Conservation (phyloP, 106 monocot species). For the Iris macrosiphon region DNA sequence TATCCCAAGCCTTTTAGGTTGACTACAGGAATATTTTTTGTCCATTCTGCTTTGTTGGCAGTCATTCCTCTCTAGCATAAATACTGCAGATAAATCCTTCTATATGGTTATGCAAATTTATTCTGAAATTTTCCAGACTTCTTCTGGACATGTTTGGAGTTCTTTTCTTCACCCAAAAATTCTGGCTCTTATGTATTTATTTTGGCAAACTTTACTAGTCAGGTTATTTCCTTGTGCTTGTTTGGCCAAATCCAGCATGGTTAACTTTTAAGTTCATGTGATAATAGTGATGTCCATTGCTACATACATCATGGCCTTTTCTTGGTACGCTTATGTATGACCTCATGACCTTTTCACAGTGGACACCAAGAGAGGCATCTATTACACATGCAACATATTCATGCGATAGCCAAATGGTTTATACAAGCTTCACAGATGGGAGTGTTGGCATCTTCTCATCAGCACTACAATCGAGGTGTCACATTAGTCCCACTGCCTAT, state of each 20-base stretch:
- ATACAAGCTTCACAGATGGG: constrained; percentile 18
- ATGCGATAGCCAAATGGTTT: constrained; percentile 26
- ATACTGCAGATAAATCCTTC: too few species aligned
- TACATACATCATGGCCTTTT: background rate
- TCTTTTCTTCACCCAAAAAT: too few species aligned
- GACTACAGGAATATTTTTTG: too few species aligned
- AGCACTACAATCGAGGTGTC: constrained; percentile 17
- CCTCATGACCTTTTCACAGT: constrained; percentile 7
- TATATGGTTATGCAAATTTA: too few species aligned
- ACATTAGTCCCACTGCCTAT: constrained; percentile 17
- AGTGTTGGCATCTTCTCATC: constrained; percentile 19
- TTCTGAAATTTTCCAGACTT: too few species aligned
- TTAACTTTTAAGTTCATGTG: background rate
- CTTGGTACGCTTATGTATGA: background rate
- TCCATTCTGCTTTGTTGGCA: too few species aligned
- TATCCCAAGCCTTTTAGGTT: too few species aligned
- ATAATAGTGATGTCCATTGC: background rate
- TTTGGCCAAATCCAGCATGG: background rate
- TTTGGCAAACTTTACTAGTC: background rate
- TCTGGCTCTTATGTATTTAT: background rate
- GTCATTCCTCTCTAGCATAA: too few species aligned
- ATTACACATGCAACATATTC: constrained; percentile 24
- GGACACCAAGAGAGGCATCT: constrained; percentile 13
- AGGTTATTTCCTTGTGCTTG: background rate
- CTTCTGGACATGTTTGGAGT: too few species aligned